These are phyloP conservation scores for Eucalyptus coolabah DNA, from an alignment of 345 rosid species.

Conservation along the genomic window DNA sequence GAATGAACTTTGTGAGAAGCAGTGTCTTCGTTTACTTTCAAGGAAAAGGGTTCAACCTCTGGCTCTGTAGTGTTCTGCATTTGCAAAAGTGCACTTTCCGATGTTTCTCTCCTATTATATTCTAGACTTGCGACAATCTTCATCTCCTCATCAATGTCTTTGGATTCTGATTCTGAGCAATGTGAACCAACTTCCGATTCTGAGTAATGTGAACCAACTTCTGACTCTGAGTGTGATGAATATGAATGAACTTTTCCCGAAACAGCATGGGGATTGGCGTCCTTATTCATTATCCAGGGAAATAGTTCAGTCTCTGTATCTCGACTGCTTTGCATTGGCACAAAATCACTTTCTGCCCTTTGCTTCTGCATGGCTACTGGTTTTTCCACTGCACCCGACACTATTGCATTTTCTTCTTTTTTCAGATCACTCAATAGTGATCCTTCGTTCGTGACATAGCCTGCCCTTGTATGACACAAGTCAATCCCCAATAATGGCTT, in stretches of 20 bases:
- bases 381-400: neutral
- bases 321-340: neutral
- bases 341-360: neutral
- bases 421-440: neutral
- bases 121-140: neutral
- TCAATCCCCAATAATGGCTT: neutral
- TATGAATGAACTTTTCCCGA: neutral
- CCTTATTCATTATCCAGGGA: neutral
- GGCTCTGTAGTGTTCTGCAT: neutral
- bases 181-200: neutral
- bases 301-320: neutral
- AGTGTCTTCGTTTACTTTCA: neutral
- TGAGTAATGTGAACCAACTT: neutral
- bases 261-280: neutral
- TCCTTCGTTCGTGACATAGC: neutral
- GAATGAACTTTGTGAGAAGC: neutral
- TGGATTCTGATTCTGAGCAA: neutral
- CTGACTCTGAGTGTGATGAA: neutral
- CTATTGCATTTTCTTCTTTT: neutral
- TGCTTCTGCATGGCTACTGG: neutral
- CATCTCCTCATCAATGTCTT: neutral
- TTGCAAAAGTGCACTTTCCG: neutral
- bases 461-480: neutral
- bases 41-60: neutral
- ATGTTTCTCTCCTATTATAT: neutral